phyloP scores from a whole-genome alignment of 2,329 filamentous ascomycete genomes.

The Apiospora koreana region DNA sequence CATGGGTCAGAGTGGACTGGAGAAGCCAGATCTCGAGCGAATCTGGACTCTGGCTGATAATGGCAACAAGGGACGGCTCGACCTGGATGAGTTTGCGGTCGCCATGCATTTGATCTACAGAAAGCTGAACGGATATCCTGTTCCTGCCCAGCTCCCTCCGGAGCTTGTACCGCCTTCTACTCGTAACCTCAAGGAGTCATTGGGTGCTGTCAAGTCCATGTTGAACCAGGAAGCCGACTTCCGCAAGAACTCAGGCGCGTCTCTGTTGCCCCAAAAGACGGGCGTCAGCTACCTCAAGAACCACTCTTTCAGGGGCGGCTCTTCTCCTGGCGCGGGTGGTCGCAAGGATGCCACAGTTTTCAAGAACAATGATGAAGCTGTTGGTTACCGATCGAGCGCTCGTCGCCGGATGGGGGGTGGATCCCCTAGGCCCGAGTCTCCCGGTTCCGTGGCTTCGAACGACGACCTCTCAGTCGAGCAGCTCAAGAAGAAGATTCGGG shows the following conservation, averaged over 20 bases:
- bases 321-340: constrained; percentile 52
- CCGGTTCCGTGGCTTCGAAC: constrained; percentile 66
- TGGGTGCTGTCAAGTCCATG: constrained; percentile 89
- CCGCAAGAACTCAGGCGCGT: constrained; percentile 85
- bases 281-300: constrained; percentile 98
- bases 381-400: constrained; percentile 92
- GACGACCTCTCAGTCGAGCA: constrained; percentile 88
- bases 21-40: constrained; percentile 85
- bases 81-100: constrained; percentile 96
- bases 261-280: constrained; percentile 90
- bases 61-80: constrained; percentile 89
- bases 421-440: constrained; percentile 80
- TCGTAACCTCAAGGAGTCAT: constrained; percentile 87
- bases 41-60: constrained; percentile 95
- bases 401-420: constrained; percentile 75
- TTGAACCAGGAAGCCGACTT: constrained; percentile 87
- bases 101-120: constrained; percentile 99
- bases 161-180: constrained; percentile 95
- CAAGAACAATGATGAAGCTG: constrained; percentile 91
- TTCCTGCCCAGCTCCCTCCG: constrained; percentile 83
- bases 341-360: constrained; percentile 96
- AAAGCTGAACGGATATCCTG: constrained; percentile 92
- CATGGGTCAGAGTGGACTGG: constrained; percentile 91
- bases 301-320: constrained; percentile 79
- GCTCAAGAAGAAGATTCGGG: constrained; percentile 85